Conservation (phyloP, 306 rosid species). For the Luffa acutangula region DNA sequence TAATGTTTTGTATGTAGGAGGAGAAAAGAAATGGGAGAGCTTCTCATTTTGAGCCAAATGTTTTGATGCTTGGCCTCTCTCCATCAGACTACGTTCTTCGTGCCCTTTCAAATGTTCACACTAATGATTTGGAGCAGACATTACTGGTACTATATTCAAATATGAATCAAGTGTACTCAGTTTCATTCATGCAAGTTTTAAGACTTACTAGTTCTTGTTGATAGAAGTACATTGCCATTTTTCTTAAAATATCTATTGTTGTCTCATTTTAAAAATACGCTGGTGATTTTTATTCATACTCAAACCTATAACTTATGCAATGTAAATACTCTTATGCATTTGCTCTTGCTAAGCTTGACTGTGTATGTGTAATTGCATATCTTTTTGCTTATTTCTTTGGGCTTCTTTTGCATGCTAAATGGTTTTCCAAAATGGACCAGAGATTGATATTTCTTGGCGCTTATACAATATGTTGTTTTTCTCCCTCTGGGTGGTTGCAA, state of each 20-base stretch:
- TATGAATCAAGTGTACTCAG: neutral
- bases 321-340: neutral
- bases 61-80: constrained; percentile 56
- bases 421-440: neutral
- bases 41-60: constrained; percentile 52
- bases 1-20: constrained; percentile 39
- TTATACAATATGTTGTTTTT: neutral
- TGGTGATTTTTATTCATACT: neutral
- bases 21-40: constrained; percentile 34
- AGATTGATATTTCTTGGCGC: neutral
- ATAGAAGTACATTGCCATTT: neutral
- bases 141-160: constrained; percentile 46
- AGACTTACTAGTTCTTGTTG: neutral
- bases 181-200: neutral
- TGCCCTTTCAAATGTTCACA: constrained; percentile 61
- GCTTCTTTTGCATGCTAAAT: neutral
- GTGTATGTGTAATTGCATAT: neutral
- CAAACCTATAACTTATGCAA: neutral
- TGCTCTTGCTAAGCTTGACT: neutral
- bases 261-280: neutral
- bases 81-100: constrained; percentile 74
- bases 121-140: constrained; percentile 85
- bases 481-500: neutral
- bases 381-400: neutral
- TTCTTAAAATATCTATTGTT: neutral